Evolutionary conservation across 805 yeast genomes (phyloP).

Genomic region (Candida anglica): DNA sequence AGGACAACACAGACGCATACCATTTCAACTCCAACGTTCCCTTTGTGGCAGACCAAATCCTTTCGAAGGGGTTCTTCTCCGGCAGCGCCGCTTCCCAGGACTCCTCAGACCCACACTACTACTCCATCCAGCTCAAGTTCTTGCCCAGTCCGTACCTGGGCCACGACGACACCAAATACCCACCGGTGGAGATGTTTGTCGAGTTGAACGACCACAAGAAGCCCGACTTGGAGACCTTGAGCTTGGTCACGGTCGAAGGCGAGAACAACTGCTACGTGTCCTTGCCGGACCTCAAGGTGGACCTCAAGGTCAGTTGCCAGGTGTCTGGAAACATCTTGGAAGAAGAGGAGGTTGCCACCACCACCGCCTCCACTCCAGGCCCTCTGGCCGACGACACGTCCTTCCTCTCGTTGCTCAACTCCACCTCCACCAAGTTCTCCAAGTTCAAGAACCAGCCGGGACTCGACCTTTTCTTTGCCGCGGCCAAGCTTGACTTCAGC

Average conservation of each 20-base stretch:
- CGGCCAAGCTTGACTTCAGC: conserved; percentile 37
- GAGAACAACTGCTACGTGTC: conserved; percentile 42
- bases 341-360: conserved; percentile 4
- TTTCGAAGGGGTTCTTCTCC: conserved; percentile 7
- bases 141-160: conserved; percentile 39
- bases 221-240: conserved; percentile 36
- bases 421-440: conserved; percentile 22
- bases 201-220: conserved; percentile 32
- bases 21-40: conserved; percentile 33
- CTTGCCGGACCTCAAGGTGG: conserved; percentile 38
- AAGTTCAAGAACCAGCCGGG: conserved; percentile 38
- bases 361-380: background rate
- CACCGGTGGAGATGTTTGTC: conserved; percentile 57
- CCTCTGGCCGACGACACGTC: background rate
- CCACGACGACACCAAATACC: conserved; percentile 28
- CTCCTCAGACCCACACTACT: conserved; percentile 27
- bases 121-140: conserved; percentile 42
- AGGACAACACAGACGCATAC: conserved; percentile 7
- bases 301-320: conserved; percentile 42
- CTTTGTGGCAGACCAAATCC: conserved; percentile 25
- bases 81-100: background rate
- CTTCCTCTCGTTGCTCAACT: conserved; percentile 2
- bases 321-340: conserved; percentile 29
- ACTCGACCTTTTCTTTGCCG: conserved; percentile 33
- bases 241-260: conserved; percentile 40